Evolutionary conservation across 192 early-diverging fungal species (phyloP), one percentile per base, ranked within the genome.

Genomic region (Coemansia sp.): DNA sequence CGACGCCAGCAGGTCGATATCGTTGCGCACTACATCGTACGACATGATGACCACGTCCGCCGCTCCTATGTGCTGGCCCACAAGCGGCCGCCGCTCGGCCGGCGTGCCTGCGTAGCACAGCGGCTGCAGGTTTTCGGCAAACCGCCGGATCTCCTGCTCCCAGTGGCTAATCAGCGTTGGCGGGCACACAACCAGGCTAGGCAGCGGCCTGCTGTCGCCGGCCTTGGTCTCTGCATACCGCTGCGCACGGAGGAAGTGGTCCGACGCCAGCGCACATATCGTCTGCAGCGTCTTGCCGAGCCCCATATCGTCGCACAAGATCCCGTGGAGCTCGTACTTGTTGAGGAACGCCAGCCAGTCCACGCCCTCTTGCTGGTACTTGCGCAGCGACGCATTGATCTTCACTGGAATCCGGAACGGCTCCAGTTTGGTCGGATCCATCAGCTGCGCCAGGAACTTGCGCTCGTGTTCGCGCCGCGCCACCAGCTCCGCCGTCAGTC

Each of bases 241-340:
- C 49, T 85, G 74, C 8, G 83, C 75, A 52, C 95, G 89, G 47
- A 87, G 71, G 69, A 88, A 76, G 64, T 98, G 95, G 79, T 98
- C 94, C 68, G 92, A 89, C 0, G 95, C 92, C 42, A 99, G 66
- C 63, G 98, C 94, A 67, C 94, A 96, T 63, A 99, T 98, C 38
- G 95, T 92, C 72, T 99, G 98, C 40, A 98, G 71, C 2, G 96
- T 98, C 80, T 99, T 99, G 10, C 98, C 98, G 21, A 99, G 79
- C 21, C 98, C 98, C 98, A 98, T 98, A 85, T 98, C 93, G 74
- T 99, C 98, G 79, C 96, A 98, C 16, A 99, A 85, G 70, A 98
- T 94, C 12, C 98, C 98, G 70, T 99, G 98, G 23, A 99, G 83
- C 66, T 95, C 93, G 71, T 97, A 99, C 65, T 93, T 90, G 76